These are phyloP conservation scores for Sonneratia caseolaris DNA, from an alignment of 345 rosid genomes.

Conservation along the genomic window DNA sequence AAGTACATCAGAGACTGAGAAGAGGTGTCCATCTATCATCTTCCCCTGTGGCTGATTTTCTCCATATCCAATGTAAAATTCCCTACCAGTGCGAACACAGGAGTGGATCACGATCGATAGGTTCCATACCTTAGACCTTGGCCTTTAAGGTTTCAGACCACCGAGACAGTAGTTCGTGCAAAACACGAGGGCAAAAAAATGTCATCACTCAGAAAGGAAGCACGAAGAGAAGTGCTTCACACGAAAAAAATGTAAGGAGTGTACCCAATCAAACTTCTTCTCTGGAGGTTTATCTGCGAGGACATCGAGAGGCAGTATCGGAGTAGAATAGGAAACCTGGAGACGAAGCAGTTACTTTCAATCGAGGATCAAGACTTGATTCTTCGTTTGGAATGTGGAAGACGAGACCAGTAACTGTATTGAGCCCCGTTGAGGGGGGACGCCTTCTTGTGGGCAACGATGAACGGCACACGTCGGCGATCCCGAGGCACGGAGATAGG, in stretches of 20 bases:
- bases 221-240: neutral
- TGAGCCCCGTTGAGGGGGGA: slow-evolving; percentile 56
- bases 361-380: neutral
- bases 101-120: slow-evolving; percentile 2
- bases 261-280: slow-evolving; percentile 55
- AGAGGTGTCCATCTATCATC: too few relatives aligned
- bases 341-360: slow-evolving; percentile 2
- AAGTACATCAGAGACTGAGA: too few relatives aligned
- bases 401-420: slow-evolving; percentile 51
- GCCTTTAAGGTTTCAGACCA: slow-evolving; percentile 41
- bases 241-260: slow-evolving; percentile 5
- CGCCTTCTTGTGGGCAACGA: slow-evolving; percentile 89
- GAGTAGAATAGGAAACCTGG: slow-evolving; percentile 81
- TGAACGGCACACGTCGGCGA: slow-evolving; percentile 68
- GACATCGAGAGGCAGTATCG: slow-evolving; percentile 67
- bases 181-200: slow-evolving; percentile 14
- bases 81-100: neutral
- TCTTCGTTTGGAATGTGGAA: neutral
- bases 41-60: neutral
- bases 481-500: slow-evolving; percentile 36
- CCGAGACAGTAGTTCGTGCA: slow-evolving; percentile 26
- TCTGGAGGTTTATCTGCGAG: slow-evolving; percentile 78
- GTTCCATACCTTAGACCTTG: slow-evolving; percentile 43
- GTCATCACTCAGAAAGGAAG: slow-evolving; percentile 8
- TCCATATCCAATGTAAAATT: neutral